These are phyloP conservation scores for Aspergillus ellipticus DNA, from an alignment of 495 filamentous ascomycete genomes.

Conservation along the genomic window DNA sequence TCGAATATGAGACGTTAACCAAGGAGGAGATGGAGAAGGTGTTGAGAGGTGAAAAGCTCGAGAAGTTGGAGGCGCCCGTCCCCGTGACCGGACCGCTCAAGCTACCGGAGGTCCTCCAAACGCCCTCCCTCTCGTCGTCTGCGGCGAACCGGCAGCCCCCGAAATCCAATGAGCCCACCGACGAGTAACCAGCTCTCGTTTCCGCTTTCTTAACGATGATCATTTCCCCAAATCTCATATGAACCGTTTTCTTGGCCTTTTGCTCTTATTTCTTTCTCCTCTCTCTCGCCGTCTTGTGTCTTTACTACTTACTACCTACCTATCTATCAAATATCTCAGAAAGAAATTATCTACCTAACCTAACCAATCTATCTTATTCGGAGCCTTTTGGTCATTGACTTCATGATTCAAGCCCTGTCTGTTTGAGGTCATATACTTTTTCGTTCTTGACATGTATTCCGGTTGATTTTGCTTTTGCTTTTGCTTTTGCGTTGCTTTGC, in stretches of 20 bases:
- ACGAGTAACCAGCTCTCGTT: constrained; percentile 12
- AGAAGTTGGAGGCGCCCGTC: constrained; percentile 46
- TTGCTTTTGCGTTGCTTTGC: background rate
- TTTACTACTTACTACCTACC: background rate
- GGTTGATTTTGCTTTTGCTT: background rate
- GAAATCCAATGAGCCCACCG: constrained; percentile 12
- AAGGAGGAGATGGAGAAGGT: constrained; percentile 87
- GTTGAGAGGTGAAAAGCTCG: constrained; percentile 78
- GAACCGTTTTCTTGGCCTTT: background rate
- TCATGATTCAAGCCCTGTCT: background rate
- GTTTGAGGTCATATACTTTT: background rate
- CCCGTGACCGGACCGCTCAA: constrained; percentile 42
- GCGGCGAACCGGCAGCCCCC: constrained; percentile 15
- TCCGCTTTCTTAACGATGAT: background rate
- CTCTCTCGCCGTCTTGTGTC: too few relatives aligned
- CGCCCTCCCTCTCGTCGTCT: constrained; percentile 25
- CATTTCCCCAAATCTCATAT: background rate
- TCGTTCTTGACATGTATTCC: background rate
- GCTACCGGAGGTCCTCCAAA: constrained; percentile 46
- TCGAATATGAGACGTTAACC: constrained; percentile 90
- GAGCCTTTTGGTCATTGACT: background rate
- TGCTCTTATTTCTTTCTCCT: background rate
- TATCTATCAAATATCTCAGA: background rate
- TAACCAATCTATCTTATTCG: background rate
- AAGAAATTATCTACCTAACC: background rate